Evolutionary conservation across 768 basidiomycete species (phyloP).

Genomic region (Infundibulicybe gibba): DNA sequence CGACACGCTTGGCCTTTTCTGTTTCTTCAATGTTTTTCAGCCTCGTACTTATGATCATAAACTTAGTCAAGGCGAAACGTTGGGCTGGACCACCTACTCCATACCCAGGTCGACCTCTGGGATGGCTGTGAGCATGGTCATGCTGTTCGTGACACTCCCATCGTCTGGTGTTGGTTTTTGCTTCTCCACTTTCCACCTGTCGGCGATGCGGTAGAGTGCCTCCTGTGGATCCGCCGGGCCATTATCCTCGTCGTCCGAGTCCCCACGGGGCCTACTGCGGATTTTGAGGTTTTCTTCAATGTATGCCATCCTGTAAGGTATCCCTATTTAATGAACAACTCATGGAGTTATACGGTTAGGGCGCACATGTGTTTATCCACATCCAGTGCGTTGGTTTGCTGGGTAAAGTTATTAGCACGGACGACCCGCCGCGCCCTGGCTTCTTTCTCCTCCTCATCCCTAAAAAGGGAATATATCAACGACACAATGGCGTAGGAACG

Average conservation of each 20-base stretch:
- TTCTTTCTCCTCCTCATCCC: constrained; percentile 63
- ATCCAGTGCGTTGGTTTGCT: constrained; percentile 93
- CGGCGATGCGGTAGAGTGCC: constrained; percentile 70
- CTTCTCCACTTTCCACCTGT: constrained; percentile 59
- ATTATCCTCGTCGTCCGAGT: constrained; percentile 36
- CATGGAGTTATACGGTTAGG: background rate
- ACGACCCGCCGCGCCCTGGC: constrained; percentile 73
- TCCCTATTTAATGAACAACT: background rate
- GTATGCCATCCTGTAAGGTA: constrained; percentile 81
- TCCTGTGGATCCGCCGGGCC: constrained; percentile 68
- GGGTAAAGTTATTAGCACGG: constrained; percentile 90
- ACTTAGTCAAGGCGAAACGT: constrained; percentile 1
- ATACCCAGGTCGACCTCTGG: constrained; percentile 98
- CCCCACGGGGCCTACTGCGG: constrained; percentile 53
- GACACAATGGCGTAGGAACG: background rate
- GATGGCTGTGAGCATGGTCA: constrained; percentile 96
- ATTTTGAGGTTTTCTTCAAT: constrained; percentile 92
- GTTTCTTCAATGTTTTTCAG: constrained; percentile 97
- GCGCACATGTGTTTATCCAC: constrained; percentile 98
- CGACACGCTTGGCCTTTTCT: constrained; percentile 89
- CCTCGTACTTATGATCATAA: constrained; percentile 54
- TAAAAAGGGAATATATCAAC: constrained; percentile 16
- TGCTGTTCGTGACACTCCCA: constrained; percentile 88
- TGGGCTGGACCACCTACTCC: constrained; percentile 68
- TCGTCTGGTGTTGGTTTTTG: constrained; percentile 67